phyloP scores from a whole-genome alignment of 495 filamentous ascomycete species.

The Penicillium odoratum region DNA sequence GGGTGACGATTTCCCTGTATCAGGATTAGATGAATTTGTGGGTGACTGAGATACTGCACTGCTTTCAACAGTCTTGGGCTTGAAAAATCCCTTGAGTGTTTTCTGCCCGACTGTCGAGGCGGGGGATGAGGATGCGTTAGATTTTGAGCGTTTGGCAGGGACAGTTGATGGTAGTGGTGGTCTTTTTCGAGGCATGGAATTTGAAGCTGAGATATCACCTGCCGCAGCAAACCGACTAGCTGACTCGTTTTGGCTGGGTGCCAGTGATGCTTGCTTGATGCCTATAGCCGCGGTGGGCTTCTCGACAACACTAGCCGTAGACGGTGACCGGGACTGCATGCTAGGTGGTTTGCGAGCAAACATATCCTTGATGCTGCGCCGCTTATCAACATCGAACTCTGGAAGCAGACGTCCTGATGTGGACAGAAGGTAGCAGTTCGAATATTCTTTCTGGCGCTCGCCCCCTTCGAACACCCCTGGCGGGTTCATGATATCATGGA shows the following conservation, averaged over 20 bases:
- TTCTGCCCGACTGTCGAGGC: constrained; percentile 59
- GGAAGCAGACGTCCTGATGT: constrained; percentile 79
- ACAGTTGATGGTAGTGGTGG: constrained; percentile 17
- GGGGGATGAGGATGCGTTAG: constrained; percentile 22
- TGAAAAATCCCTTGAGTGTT: constrained; percentile 83
- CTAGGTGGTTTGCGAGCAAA: constrained; percentile 61
- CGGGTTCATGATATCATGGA: constrained; percentile 80
- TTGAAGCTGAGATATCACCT: constrained; percentile 1
- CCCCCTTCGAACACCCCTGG: constrained; percentile 72
- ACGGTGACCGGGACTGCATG: background rate
- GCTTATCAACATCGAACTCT: constrained; percentile 70
- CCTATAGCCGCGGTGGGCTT: constrained; percentile 9
- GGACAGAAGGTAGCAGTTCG: constrained; percentile 64
- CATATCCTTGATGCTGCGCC: constrained; percentile 90
- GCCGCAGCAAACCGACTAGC: background rate
- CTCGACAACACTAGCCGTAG: constrained; percentile 3
- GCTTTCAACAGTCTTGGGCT: constrained; percentile 35
- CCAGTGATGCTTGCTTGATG: background rate
- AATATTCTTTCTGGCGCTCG: constrained; percentile 64
- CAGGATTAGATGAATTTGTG: background rate
- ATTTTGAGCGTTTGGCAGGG: constrained; percentile 51
- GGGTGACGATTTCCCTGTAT: background rate
- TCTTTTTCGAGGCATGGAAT: constrained; percentile 31
- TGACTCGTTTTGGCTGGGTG: background rate
- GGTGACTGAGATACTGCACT: background rate